These are phyloP conservation scores for Populus hybrid DNA, from an alignment of 441 rosid species.

Conservation along the genomic window DNA sequence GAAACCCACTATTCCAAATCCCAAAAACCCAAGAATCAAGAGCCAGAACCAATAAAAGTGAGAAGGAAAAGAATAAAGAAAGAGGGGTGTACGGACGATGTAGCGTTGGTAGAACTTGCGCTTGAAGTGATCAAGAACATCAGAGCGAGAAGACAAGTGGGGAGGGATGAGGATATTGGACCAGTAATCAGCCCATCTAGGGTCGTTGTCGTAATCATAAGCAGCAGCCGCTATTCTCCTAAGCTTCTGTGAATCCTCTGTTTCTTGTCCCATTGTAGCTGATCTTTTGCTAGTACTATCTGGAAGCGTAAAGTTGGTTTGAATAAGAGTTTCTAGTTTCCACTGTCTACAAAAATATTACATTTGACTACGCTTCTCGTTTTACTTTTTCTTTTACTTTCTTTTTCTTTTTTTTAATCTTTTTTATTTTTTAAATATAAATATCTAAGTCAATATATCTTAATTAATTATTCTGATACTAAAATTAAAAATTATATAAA, in stretches of 20 bases:
- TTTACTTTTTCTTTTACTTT: too few relatives aligned
- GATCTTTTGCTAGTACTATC: not conserved
- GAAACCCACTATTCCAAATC: not conserved
- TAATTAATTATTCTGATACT: too few relatives aligned
- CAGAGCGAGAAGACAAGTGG: slow-evolving; percentile 82
- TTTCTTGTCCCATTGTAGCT: slow-evolving; percentile 53
- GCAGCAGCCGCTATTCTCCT: slow-evolving; percentile 83
- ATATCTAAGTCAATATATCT: too few relatives aligned
- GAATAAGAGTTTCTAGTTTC: too few relatives aligned
- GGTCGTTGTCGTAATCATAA: slow-evolving; percentile 85
- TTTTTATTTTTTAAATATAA: too few relatives aligned
- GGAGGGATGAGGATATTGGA: slow-evolving; percentile 93
- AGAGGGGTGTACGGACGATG: slow-evolving; percentile 42
- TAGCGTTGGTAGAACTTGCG: slow-evolving; percentile 98
- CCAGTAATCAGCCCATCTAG: slow-evolving; percentile 94
- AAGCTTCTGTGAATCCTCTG: slow-evolving; percentile 79
- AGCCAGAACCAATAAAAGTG: not conserved
- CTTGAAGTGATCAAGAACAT: slow-evolving; percentile 84
- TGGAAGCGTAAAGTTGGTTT: not conserved
- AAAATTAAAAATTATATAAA: too few relatives aligned
- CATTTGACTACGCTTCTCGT: not conserved
- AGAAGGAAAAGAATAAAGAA: not conserved
- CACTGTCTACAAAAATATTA: too few relatives aligned
- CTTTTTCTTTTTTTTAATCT: too few relatives aligned
- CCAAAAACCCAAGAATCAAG: slow-evolving; percentile 3